Base-by-base conservation (phyloP, 2,329 filamentous ascomycete species). In the Xylaria sp. region DNA sequence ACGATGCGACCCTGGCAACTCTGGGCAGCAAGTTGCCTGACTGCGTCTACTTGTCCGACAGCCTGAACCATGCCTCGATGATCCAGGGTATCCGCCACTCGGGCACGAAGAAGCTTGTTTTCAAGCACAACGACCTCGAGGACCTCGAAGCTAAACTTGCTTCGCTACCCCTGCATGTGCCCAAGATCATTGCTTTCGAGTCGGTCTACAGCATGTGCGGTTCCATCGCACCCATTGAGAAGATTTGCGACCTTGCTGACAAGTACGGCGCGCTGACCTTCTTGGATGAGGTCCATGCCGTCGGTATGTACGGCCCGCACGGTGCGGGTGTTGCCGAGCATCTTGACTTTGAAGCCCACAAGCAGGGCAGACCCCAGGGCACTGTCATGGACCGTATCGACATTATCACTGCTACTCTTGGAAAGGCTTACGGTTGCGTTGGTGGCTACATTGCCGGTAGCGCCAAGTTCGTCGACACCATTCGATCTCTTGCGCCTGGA, bases 171-270 rank as follows among this genome's bases (percentile, higher is more conserved):
- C 78, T 89, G 0, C 83, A 94, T 62, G 84, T 90, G 42, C 94
- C 94, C 59, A 99, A 99, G 80, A 96, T 99, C 66, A 99, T 99
- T 66, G 94, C 94, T 2, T 99, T 97, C 66, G 94, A 99, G 78
- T 96, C 92, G 35, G 94, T 99, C 2, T 99, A 99, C 79, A 96
- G 92, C 79, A 99, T 99, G 94, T 99, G 94, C 73, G 94, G 94
- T 64, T 96, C 92, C 13, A 91, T 99, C 72, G 94, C 92, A 0
- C 94, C 94, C 0, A 99, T 99, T 68, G 91, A 92, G 76, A 88
- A 88, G 72, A 97, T 99, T 63, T 97, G 93, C 74, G 92, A 99
- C 73, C 79, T 99, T 57, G 93, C 94, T 8, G 92, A 97, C 64
- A 97, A 96, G 79, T 99, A 99, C 73, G 94, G 94, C 60, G 94